Percentiles rank a stretch among this genome's conserved stretches.
Evolutionary conservation across 306 rosid genomes (phyloP).

Genomic region (Castanospermum australe): DNA sequence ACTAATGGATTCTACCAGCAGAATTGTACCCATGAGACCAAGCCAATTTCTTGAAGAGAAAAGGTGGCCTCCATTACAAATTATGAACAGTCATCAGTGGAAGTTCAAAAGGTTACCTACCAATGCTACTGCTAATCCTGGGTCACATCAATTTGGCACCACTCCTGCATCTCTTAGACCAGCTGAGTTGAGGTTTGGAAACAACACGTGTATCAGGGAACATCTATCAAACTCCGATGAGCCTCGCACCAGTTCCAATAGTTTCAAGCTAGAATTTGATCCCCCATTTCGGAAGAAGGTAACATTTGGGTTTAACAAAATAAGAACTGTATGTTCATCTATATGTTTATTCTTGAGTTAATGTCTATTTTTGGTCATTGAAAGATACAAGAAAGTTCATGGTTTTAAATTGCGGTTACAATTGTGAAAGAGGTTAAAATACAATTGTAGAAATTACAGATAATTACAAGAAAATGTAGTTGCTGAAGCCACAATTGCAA

Average conservation of each 20-base stretch:
- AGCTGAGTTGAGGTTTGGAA: slow-evolving; percentile 28
- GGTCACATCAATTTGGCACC: slow-evolving; percentile 34
- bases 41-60: slow-evolving; percentile 54
- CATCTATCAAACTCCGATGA: slow-evolving; percentile 28
- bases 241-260: slow-evolving; percentile 11
- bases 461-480: too few relatives aligned
- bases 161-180: slow-evolving; percentile 21
- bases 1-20: not conserved
- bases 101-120: slow-evolving; percentile 27
- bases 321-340: not conserved
- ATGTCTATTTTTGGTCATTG: too few relatives aligned
- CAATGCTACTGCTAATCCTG: not conserved
- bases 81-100: slow-evolving; percentile 26
- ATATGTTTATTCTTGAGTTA: not conserved
- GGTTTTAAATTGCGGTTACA: too few relatives aligned
- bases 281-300: slow-evolving; percentile 55
- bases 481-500: too few relatives aligned
- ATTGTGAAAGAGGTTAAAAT: too few relatives aligned
- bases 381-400: too few relatives aligned
- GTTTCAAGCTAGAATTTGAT: slow-evolving; percentile 32
- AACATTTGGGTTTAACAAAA: not conserved
- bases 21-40: slow-evolving; percentile 54
- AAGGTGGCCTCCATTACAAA: slow-evolving; percentile 52
- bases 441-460: too few relatives aligned
- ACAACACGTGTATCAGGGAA: slow-evolving; percentile 23